Evolutionary conservation across 164 flowering plant species (phyloP).

Genomic region (Chimonanthus salicifolius): DNA sequence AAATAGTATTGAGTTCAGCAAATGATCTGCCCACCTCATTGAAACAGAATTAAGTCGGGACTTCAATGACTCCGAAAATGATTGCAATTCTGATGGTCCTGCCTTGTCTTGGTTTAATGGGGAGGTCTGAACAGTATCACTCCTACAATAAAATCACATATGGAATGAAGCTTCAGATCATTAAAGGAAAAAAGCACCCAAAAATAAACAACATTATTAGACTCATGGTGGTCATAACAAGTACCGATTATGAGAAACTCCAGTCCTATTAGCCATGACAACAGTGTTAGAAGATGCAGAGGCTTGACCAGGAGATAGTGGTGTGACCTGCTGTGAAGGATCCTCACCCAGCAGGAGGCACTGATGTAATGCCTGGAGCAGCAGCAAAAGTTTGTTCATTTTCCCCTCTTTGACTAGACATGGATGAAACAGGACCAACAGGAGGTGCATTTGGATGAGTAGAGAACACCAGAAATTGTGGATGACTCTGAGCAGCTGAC

Average conservation of each 20-base stretch:
- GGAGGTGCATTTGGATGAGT: slow-evolving; percentile 48
- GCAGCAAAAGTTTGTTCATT: slow-evolving; percentile 27
- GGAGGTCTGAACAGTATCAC: slow-evolving; percentile 39
- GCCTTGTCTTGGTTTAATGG: slow-evolving; percentile 51
- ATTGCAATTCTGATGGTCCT: slow-evolving; percentile 83
- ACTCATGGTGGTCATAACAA: slow-evolving; percentile 7
- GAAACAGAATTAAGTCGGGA: slow-evolving; percentile 70
- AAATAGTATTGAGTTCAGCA: background rate
- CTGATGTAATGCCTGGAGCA: slow-evolving; percentile 2
- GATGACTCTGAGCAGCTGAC: slow-evolving; percentile 55
- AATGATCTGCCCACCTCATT: slow-evolving; percentile 38
- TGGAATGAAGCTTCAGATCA: background rate
- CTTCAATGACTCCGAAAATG: slow-evolving; percentile 71
- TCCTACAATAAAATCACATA: slow-evolving; percentile 19
- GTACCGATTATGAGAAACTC: slow-evolving; percentile 36
- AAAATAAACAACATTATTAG: background rate
- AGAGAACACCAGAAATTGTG: slow-evolving; percentile 60
- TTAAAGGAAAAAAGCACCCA: background rate
- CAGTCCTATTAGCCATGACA: slow-evolving; percentile 20
- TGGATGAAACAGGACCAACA: slow-evolving; percentile 27
- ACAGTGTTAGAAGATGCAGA: slow-evolving; percentile 37
- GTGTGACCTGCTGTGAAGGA: slow-evolving; percentile 21
- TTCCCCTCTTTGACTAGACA: slow-evolving; percentile 31
- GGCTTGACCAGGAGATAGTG: slow-evolving; percentile 26
- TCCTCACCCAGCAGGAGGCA: slow-evolving; percentile 29